Base-by-base conservation (phyloP, 306 rosid genomes). In the Vicia sativa region DNA sequence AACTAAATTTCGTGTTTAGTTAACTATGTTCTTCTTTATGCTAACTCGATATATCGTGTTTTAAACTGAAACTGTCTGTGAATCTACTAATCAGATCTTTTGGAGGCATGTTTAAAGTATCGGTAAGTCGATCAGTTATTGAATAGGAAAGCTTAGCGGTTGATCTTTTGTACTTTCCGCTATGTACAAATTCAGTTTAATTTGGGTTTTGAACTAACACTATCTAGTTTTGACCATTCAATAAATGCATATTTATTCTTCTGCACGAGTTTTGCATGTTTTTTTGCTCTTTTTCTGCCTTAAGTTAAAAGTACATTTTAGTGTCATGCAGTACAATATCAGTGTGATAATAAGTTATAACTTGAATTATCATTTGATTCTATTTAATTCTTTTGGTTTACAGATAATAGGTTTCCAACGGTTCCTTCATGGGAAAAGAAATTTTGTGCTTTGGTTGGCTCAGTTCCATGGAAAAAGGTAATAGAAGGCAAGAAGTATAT, bases 371-470 rank as follows among this genome's bases (percentile, higher is more conserved):
- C 55, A 53, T 58, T 67, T 78, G 43, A 63, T 57, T 14, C 14
- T 14, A 38, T 19, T 14, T 55, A 6, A 19, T 58, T 31, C 23
- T 76, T 48, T 68, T 64, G 68, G 31, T 68, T 73, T 64, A 16
- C 80, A 85, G 91, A 68, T 59, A 78, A 14, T 42, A 61, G 85
- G 81, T 82, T 77, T 55, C 54, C 69, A 1, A 66, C 74, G 5
- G 87, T 86, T 55, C 96, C 96, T 13, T 9, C 60, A 7, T 92
- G 98, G 98, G 98, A 92, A 65, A 89, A 76, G 81, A 76, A 79
- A 48, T 92, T 87, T 71, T 89, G 93, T 67, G 9, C 15, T 4
- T 54, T 65, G 14, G 79, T 87, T 26, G 92, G 98, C 53, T 78
- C 57, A 62, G 65, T 92, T 77, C 79, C 96, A 3, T 92, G 98